A percentile compares a stretch with the other conserved stretches of the same genome.
phyloP scores from a whole-genome alignment of 2,329 filamentous ascomycete genomes.

The Lizonia empirigonia region DNA sequence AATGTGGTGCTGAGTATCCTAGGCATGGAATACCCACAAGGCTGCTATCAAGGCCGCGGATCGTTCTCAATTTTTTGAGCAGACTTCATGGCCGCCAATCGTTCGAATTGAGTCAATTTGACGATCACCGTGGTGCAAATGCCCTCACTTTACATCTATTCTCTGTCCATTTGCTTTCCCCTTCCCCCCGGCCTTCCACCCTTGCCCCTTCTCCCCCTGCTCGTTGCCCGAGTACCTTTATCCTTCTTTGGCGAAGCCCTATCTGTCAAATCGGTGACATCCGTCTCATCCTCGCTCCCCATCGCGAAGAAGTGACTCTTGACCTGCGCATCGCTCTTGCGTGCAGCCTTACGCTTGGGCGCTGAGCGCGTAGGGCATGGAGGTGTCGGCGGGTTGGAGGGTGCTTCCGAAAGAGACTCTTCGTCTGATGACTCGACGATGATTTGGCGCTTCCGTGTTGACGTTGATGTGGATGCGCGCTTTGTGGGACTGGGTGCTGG shows the following conservation, averaged over 20 bases:
- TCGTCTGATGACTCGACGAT: conserved; percentile 17
- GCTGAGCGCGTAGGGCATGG: conserved; percentile 19
- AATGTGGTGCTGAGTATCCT: no score
- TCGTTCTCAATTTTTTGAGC: no score
- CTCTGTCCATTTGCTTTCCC: no score
- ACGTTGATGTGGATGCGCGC: conserved; percentile 2
- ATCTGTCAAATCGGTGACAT: conserved; percentile 35
- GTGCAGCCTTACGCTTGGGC: conserved; percentile 34
- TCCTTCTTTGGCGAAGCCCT: conserved; percentile 28
- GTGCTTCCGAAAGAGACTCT: conserved; percentile 16
- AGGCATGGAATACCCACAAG: no score
- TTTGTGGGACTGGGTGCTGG: conserved; percentile 13
- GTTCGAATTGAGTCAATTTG: no score
- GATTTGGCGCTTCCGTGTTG: conserved; percentile 17
- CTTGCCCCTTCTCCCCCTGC: conserved; percentile 8
- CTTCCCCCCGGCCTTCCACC: conserved; percentile 17
- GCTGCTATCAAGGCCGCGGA: no score
- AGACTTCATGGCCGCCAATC: no score
- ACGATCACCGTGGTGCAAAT: no score
- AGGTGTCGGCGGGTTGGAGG: conserved; percentile 13
- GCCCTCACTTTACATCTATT: no score
- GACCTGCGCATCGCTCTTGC: conserved; percentile 37
- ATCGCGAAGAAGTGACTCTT: conserved; percentile 45
- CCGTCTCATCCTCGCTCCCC: conserved; percentile 41
- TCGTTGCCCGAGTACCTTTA: no score